Evolutionary conservation across 2,329 filamentous ascomycete species (phyloP), one percentile per base, ranked within the genome.

Genomic region (Penicillium expansum): DNA sequence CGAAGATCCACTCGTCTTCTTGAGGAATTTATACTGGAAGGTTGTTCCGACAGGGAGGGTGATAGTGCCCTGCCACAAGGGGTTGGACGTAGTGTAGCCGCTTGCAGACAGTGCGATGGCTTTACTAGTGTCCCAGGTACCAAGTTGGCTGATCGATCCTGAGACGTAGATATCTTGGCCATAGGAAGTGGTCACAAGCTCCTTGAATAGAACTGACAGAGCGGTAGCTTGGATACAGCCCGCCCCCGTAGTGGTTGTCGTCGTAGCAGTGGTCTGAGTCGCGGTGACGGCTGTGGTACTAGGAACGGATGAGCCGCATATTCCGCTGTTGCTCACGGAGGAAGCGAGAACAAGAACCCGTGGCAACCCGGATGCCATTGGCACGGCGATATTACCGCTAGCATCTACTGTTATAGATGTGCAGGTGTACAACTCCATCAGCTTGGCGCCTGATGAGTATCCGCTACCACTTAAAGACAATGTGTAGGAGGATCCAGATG

Each of bases 11-110:
- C 82, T 80, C 1, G 72, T 66, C 56, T 78, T 80, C 48, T 83
- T 82, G 64, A 91, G 82, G 68, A 84, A 91, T 76, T 91, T 90
- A 71, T 90, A 91, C 74, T 85, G 67, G 42, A 91, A 76, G 3
- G 71, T 74, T 47, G 78, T 77, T 2, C 86, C 87, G 0, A 83
- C 78, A 0, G 77, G 72, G 16, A 91, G 71, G 1, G 74, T 76
- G 29, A 90, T 68, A 0, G 81, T 82, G 0, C 72, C 79, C 44
- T 75, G 79, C 89, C 88, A 91, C 6, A 88, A 62, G 0, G 83
- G 85, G 64, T 87, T 84, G 33, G 69, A 73, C 2, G 75, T 64
- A 0, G 84, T 86, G 68, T 91, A 91, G 18, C 77, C 67, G 16
- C 74, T 76, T 2, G 87, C 83, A 44, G 79, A 82, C 20, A 92